Evolutionary conservation across 345 rosid species (phyloP).

Genomic region (Tarenaya hassleriana): DNA sequence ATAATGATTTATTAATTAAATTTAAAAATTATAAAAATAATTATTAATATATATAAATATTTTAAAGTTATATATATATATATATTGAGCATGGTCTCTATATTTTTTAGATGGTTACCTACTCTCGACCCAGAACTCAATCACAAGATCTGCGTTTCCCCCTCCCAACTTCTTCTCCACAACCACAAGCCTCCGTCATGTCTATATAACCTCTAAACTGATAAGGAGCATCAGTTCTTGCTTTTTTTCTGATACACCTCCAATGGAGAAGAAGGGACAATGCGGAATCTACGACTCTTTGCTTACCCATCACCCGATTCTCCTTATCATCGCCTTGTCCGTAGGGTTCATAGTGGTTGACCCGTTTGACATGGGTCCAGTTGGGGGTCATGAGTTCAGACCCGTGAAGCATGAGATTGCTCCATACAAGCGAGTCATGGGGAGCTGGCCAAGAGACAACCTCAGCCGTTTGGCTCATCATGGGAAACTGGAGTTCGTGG

Average conservation of each 20-base stretch:
- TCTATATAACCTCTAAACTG: slow-evolving; percentile 17
- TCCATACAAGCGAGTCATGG: slow-evolving; percentile 78
- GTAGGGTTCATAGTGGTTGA: slow-evolving; percentile 60
- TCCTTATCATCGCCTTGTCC: slow-evolving; percentile 38
- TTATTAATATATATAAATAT: no score
- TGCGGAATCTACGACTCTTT: slow-evolving; percentile 31
- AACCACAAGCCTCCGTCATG: slow-evolving; percentile 13
- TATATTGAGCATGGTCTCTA: no score
- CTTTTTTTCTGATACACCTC: slow-evolving; percentile 14
- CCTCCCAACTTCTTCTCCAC: slow-evolving; percentile 19
- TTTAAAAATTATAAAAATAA: no score
- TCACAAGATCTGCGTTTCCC: slow-evolving; percentile 28
- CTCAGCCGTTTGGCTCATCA: slow-evolving; percentile 42
- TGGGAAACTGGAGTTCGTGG: slow-evolving; percentile 73
- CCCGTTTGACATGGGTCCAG: slow-evolving; percentile 69
- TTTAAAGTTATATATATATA: no score
- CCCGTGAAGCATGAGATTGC: slow-evolving; percentile 88
- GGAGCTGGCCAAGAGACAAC: slow-evolving; percentile 79
- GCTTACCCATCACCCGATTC: slow-evolving; percentile 39
- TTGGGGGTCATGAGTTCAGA: slow-evolving; percentile 63
- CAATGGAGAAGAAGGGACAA: slow-evolving; percentile 51
- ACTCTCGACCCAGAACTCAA: slow-evolving; percentile 26
- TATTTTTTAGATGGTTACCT: no score
- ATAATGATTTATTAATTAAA: no score
- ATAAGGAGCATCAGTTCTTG: slow-evolving; percentile 22